Percentiles rank a stretch among this genome's conserved stretches.
These are phyloP conservation scores for Acanthamoeba culbertsoni DNA, from an alignment of 208 protist species.

Conservation along the genomic window DNA sequence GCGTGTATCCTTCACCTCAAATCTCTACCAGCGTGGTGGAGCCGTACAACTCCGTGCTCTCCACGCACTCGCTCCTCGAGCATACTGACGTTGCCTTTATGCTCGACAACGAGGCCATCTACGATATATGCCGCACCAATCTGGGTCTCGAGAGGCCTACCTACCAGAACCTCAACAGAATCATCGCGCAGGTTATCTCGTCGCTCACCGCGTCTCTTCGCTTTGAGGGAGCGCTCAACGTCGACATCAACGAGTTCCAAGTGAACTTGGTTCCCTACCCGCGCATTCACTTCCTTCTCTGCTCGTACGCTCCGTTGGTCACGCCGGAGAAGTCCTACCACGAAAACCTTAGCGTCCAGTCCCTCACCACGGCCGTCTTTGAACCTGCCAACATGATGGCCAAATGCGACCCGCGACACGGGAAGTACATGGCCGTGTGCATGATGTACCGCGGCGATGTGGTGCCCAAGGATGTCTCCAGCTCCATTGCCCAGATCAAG, in stretches of 20 bases:
- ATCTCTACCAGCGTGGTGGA: constrained; percentile 95
- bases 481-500: constrained; percentile 92
- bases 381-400: constrained; percentile 94
- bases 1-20: constrained; percentile 94
- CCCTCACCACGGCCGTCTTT: constrained; percentile 94
- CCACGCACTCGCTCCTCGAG: constrained; percentile 93
- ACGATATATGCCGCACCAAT: constrained; percentile 91
- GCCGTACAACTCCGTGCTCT: constrained; percentile 97
- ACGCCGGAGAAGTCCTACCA: constrained; percentile 90
- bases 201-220: constrained; percentile 95
- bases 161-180: constrained; percentile 95
- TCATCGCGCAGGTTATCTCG: constrained; percentile 95
- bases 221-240: constrained; percentile 95
- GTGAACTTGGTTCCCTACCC: constrained; percentile 97
- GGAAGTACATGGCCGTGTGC: constrained; percentile 97
- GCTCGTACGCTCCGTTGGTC: constrained; percentile 93
- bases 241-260: constrained; percentile 97
- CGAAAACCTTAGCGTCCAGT: constrained; percentile 91
- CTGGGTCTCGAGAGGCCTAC: constrained; percentile 93
- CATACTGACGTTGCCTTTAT: constrained; percentile 94
- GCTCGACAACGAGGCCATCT: constrained; percentile 95
- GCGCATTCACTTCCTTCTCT: constrained; percentile 96
- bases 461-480: constrained; percentile 96
- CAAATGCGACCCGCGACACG: constrained; percentile 92
- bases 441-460: constrained; percentile 97